A percentile compares a stretch with the other conserved stretches of the same genome.
Evolutionary conservation across 2,329 filamentous ascomycete species (phyloP).

Genomic region (Chaetomiaceae sp.): DNA sequence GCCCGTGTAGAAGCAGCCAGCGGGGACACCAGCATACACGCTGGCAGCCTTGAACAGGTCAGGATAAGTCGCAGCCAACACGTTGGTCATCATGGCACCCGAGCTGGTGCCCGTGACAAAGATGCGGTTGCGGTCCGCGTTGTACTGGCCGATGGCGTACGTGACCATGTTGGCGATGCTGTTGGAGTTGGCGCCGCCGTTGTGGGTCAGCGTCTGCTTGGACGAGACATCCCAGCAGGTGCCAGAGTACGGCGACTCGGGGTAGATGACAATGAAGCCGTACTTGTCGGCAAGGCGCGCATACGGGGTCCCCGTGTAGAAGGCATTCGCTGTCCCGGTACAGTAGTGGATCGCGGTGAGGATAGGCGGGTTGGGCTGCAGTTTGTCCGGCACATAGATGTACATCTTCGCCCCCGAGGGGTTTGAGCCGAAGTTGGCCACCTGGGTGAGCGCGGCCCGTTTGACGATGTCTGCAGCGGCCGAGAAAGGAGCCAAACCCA

Average conservation of each 20-base stretch:
- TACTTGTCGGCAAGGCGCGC: slow-evolving; percentile 48
- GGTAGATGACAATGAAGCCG: slow-evolving; percentile 50
- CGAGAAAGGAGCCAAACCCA: too few relatives aligned
- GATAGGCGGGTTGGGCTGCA: slow-evolving; percentile 40
- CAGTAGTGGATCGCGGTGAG: slow-evolving; percentile 54
- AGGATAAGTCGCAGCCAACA: slow-evolving; percentile 38
- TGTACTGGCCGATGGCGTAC: slow-evolving; percentile 29
- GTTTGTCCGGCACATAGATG: slow-evolving; percentile 31
- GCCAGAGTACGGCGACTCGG: slow-evolving; percentile 41
- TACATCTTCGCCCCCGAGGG: slow-evolving; percentile 27
- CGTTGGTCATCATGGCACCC: slow-evolving; percentile 36
- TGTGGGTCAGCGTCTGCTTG: slow-evolving; percentile 31
- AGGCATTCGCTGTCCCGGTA: slow-evolving; percentile 45
- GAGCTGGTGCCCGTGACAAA: slow-evolving; percentile 33
- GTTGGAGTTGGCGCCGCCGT: slow-evolving; percentile 32
- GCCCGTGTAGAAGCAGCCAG: slow-evolving; percentile 36
- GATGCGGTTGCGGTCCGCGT: slow-evolving; percentile 27
- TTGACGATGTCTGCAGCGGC: too few relatives aligned
- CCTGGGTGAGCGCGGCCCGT: slow-evolving; percentile 25
- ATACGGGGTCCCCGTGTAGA: slow-evolving; percentile 45
- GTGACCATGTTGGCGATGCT: slow-evolving; percentile 35
- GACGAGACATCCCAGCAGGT: slow-evolving; percentile 53
- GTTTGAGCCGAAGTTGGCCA: slow-evolving; percentile 27
- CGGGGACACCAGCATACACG: slow-evolving; percentile 36
- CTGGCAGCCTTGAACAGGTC: slow-evolving; percentile 35